phyloP scores from a whole-genome alignment of 1,284 basidiomycete species.

The Apiotrichum mycotoxinovorans region DNA sequence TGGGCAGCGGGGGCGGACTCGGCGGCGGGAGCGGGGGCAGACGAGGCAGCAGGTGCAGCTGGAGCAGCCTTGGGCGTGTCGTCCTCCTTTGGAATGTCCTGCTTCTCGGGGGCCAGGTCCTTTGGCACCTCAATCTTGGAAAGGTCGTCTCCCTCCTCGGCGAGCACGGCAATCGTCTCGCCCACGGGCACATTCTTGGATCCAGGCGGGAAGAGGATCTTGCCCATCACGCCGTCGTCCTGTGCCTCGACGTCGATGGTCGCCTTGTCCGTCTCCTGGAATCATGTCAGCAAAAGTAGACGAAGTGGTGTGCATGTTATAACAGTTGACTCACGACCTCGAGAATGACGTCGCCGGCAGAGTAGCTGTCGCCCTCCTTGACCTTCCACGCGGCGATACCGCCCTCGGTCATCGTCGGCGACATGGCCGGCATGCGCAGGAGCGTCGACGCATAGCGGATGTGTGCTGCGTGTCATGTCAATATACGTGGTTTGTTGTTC shows the following conservation, averaged over 20 bases:
- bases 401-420: conserved; percentile 97
- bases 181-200: conserved; percentile 83
- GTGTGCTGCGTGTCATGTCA: conserved; percentile 7
- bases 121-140: conserved; percentile 68
- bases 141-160: conserved; percentile 95
- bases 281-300: too few relatives aligned
- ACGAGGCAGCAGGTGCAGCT: conserved; percentile 1
- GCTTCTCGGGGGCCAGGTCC: conserved; percentile 54
- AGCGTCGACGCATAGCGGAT: conserved; percentile 62
- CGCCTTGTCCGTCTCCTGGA: conserved; percentile 98
- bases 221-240: conserved; percentile 90
- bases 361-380: conserved; percentile 78
- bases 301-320: too few relatives aligned
- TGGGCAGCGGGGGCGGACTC: conserved; percentile 11
- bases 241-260: conserved; percentile 99
- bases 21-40: not conserved
- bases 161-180: conserved; percentile 81
- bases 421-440: conserved; percentile 91
- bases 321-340: conserved; percentile 70
- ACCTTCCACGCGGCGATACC: conserved; percentile 92
- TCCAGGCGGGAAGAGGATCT: conserved; percentile 81
- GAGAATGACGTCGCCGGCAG: conserved; percentile 82
- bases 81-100: conserved; percentile 6
- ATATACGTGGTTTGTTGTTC: too few relatives aligned
- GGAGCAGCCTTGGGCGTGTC: conserved; percentile 8